Conservation (phyloP, 768 basidiomycete species). For the Hydnomerulius pinastri region DNA sequence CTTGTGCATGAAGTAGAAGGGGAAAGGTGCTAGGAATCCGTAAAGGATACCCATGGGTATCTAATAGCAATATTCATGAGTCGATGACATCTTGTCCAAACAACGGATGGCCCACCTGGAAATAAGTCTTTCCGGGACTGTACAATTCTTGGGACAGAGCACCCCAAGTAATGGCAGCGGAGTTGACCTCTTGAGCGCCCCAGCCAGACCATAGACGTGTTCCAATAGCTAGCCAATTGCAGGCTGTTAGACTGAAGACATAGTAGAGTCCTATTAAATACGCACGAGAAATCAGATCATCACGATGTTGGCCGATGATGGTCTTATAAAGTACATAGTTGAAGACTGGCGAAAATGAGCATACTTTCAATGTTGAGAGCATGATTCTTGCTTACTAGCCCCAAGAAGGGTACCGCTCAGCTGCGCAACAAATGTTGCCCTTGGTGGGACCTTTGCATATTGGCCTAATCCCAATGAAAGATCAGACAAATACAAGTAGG, state of each 20-base stretch:
- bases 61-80: neutral
- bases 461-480: no score
- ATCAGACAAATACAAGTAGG: no score
- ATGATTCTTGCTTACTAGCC: slow-evolving; percentile 41
- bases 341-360: slow-evolving; percentile 10
- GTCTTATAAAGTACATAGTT: slow-evolving; percentile 21
- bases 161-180: slow-evolving; percentile 56
- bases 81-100: neutral
- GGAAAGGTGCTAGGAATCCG: slow-evolving; percentile 34
- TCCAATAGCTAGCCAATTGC: slow-evolving; percentile 13
- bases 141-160: slow-evolving; percentile 55
- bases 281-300: slow-evolving; percentile 3
- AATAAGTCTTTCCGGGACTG: slow-evolving; percentile 48
- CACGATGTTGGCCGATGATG: slow-evolving; percentile 12
- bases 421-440: slow-evolving; percentile 49
- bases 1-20: slow-evolving; percentile 24
- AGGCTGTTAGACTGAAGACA: neutral
- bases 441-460: slow-evolving; percentile 55
- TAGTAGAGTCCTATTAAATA: neutral
- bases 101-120: slow-evolving; percentile 34
- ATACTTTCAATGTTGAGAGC: neutral
- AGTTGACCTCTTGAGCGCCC: slow-evolving; percentile 55
- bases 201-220: slow-evolving; percentile 31
- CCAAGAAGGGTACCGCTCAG: slow-evolving; percentile 52
- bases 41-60: slow-evolving; percentile 29